phyloP scores from a whole-genome alignment of 2,329 filamentous ascomycete genomes.

The Pseudogymnoascus sp. region DNA sequence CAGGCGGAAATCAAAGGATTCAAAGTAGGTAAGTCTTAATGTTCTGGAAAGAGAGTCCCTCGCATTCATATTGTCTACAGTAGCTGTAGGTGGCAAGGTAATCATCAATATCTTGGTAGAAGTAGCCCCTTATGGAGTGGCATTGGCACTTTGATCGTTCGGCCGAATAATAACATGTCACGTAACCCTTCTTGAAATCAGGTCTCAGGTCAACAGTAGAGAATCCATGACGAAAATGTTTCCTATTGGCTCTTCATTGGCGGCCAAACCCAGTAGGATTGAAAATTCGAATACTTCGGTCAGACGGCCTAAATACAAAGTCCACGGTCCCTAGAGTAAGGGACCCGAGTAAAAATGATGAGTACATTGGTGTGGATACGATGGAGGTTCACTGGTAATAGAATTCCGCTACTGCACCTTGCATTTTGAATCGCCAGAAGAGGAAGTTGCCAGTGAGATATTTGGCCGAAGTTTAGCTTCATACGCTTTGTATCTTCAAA shows the following conservation, averaged over 20 bases:
- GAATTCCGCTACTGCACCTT: background rate
- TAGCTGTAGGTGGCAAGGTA: background rate
- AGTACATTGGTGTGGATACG: background rate
- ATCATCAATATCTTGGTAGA: background rate
- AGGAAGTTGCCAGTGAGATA: background rate
- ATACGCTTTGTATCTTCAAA: background rate
- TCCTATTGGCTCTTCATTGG: background rate
- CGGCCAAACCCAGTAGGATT: background rate
- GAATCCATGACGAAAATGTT: background rate
- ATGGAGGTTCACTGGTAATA: background rate
- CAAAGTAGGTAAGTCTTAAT: background rate
- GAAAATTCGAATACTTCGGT: background rate
- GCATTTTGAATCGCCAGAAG: background rate
- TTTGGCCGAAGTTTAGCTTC: background rate
- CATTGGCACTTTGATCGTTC: background rate
- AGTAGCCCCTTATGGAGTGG: background rate
- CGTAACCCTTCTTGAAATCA: background rate
- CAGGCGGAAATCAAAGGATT: background rate
- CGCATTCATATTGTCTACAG: background rate
- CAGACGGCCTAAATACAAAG: background rate
- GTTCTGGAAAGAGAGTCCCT: background rate
- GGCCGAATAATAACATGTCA: background rate
- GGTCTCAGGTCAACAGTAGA: background rate
- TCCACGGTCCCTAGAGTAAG: background rate
- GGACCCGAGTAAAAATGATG: background rate